Evolutionary conservation across 129 eudicot genomes (phyloP).

Genomic region (Heracleum sosnowskyi): DNA sequence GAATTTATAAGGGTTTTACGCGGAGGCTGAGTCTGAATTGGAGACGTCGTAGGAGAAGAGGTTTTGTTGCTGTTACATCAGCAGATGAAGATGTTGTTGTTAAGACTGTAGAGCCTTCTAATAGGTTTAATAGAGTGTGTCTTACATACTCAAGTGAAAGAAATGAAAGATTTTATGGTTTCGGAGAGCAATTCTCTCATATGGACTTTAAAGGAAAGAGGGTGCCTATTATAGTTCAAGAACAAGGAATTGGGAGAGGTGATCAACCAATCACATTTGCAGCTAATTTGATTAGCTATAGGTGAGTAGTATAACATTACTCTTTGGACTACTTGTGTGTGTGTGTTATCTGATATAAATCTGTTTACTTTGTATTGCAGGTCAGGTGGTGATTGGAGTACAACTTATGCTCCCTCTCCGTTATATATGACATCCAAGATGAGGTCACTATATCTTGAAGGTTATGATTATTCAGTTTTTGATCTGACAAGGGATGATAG

Average conservation of each 20-base stretch:
- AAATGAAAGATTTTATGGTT: constrained; percentile 80
- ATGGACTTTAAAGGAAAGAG: constrained; percentile 89
- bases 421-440: constrained; percentile 94
- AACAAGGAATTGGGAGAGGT: constrained; percentile 98
- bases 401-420: constrained; percentile 98
- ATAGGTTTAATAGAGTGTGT: constrained; percentile 63
- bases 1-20: constrained; percentile 34
- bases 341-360: background rate
- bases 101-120: constrained; percentile 23
- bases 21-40: constrained; percentile 31
- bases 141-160: constrained; percentile 75
- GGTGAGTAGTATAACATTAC: constrained; percentile 24
- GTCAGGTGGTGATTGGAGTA: constrained; percentile 98
- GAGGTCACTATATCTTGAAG: constrained; percentile 91
- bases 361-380: constrained; percentile 27
- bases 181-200: constrained; percentile 95
- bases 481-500: constrained; percentile 81
- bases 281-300: constrained; percentile 93
- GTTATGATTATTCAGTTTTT: constrained; percentile 77
- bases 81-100: constrained; percentile 41
- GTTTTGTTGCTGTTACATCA: constrained; percentile 27
- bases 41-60: constrained; percentile 38
- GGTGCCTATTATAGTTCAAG: constrained; percentile 96
- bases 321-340: constrained; percentile 2
- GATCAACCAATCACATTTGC: constrained; percentile 99